phyloP scores from a whole-genome alignment of 1,139 yeast species.

The Debaryomycetaceae sp. region DNA sequence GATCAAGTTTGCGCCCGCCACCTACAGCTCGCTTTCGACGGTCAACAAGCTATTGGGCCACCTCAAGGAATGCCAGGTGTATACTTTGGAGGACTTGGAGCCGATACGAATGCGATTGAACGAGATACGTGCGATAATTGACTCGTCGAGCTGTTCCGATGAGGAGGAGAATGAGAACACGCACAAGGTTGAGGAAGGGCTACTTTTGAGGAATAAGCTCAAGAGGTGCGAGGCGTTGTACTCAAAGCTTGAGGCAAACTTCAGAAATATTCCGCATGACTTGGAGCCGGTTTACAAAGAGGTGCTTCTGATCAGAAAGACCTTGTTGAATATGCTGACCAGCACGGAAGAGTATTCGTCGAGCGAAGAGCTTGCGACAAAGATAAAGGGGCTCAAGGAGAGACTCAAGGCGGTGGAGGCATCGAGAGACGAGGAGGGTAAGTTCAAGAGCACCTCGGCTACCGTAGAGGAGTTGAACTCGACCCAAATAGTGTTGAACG shows the following conservation, averaged over 20 bases:
- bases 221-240: constrained; percentile 55
- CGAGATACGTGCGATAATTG: constrained; percentile 64
- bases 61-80: constrained; percentile 73
- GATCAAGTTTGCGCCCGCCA: constrained; percentile 87
- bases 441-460: constrained; percentile 23
- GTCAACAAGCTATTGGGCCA: constrained; percentile 81
- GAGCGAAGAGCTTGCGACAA: constrained; percentile 6
- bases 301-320: constrained; percentile 35
- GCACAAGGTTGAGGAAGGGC: constrained; percentile 53
- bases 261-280: constrained; percentile 55
- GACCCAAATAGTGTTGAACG: constrained; percentile 61
- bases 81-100: constrained; percentile 75
- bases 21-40: constrained; percentile 83
- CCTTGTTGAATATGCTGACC: constrained; percentile 32
- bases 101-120: constrained; percentile 70
- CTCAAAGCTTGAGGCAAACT: constrained; percentile 46
- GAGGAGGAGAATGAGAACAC: constrained; percentile 17
- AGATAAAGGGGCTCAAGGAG: constrained; percentile 15
- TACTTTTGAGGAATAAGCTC: constrained; percentile 56
- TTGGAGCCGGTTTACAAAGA: constrained; percentile 50
- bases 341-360: constrained; percentile 9
- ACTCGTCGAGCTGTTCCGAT: constrained; percentile 25
- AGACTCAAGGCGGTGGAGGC: constrained; percentile 31
- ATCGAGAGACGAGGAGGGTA: constrained; percentile 32
- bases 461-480: constrained; percentile 21